Conservation (phyloP, 2,329 filamentous ascomycete species). For the Colletotrichum graminicola region DNA sequence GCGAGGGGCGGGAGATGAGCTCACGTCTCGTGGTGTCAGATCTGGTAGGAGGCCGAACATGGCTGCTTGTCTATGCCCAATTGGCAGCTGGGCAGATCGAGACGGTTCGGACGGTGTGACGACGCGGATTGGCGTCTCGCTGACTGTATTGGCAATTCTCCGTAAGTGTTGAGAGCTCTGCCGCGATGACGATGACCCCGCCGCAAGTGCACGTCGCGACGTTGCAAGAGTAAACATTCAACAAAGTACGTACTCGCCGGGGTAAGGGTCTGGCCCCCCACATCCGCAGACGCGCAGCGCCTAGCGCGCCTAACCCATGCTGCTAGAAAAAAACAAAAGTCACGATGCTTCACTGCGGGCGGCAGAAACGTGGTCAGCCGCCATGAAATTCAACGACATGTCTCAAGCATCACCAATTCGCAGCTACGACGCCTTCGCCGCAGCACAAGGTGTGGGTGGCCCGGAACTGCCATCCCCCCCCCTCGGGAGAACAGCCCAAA, state of each 20-base stretch:
- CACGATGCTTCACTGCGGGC: constrained; percentile 37
- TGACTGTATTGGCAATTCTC: neutral
- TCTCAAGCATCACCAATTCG: neutral
- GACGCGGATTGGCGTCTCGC: neutral
- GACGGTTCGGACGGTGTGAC: neutral
- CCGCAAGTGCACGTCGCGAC: constrained; percentile 22
- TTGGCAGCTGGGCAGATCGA: neutral
- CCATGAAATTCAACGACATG: constrained; percentile 24
- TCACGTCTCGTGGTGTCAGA: constrained; percentile 78
- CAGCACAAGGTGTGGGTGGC: constrained; percentile 14
- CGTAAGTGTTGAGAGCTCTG: constrained; percentile 5
- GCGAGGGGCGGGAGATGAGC: constrained; percentile 45
- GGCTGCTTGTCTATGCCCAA: constrained; percentile 34
- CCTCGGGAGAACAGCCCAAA: neutral
- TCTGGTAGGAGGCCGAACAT: constrained; percentile 76
- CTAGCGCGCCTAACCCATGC: constrained; percentile 40
- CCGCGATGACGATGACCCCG: constrained; percentile 7
- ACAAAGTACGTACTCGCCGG: constrained; percentile 36
- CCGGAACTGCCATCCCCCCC: neutral
- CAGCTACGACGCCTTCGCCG: neutral
- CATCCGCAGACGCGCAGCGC: constrained; percentile 37
- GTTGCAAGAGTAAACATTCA: constrained; percentile 37
- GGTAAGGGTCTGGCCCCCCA: constrained; percentile 29
- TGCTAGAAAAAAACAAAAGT: constrained; percentile 6
- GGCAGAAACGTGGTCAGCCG: constrained; percentile 27